phyloP scores from a whole-genome alignment of 306 rosid genomes.

The Astragalus membranaceus region DNA sequence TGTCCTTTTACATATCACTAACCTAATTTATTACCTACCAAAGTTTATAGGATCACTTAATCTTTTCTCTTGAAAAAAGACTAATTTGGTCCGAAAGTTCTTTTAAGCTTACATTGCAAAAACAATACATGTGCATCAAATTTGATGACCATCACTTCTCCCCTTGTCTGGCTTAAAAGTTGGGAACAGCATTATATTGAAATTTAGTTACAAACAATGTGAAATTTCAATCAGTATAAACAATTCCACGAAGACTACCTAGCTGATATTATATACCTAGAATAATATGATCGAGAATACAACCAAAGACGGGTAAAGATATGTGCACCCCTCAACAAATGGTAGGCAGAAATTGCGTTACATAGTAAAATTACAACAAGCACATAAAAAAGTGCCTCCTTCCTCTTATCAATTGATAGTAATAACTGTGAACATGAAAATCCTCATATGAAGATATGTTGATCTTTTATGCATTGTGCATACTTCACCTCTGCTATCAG shows the following conservation, averaged over 20 bases:
- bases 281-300: neutral
- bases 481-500: constrained; percentile 20
- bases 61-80: too few species aligned
- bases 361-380: constrained; percentile 2
- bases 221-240: neutral
- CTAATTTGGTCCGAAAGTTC: too few species aligned
- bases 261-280: neutral
- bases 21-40: too few species aligned
- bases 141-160: neutral
- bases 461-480: neutral
- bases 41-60: too few species aligned
- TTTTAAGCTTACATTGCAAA: too few species aligned
- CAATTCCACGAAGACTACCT: neutral
- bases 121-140: neutral
- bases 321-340: constrained; percentile 5
- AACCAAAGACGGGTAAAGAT: neutral
- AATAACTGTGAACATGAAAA: neutral
- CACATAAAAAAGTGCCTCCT: neutral
- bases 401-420: neutral
- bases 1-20: too few species aligned
- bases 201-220: neutral
- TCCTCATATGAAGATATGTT: neutral
- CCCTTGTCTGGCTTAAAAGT: neutral
- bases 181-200: neutral
- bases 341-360: neutral